Evolutionary conservation across 164 flowering plant species (phyloP).

Genomic region (Magnolia officinalis): DNA sequence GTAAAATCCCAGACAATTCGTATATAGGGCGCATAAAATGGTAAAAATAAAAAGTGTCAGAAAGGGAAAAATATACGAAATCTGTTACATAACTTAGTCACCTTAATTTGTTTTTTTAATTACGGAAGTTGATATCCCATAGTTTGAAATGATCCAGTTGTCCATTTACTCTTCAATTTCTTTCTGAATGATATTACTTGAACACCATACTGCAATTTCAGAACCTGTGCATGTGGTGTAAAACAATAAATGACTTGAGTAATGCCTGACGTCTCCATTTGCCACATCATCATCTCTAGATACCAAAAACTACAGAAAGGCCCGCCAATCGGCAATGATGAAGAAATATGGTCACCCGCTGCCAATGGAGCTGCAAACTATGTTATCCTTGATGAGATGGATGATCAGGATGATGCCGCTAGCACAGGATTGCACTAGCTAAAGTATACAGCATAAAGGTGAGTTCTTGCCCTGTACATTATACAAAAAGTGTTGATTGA

Average conservation of each 20-base stretch:
- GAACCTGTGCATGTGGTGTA: background rate
- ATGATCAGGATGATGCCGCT: slow-evolving; percentile 51
- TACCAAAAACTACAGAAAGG: slow-evolving; percentile 65
- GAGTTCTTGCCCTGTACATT: background rate
- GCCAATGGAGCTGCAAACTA: slow-evolving; percentile 52
- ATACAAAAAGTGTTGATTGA: background rate
- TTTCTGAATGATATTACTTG: too few relatives aligned
- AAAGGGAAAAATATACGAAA: too few relatives aligned
- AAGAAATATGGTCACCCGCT: slow-evolving; percentile 17
- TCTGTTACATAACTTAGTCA: too few relatives aligned
- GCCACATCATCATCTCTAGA: slow-evolving; percentile 29
- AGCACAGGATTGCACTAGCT: background rate
- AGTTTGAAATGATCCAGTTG: too few relatives aligned
- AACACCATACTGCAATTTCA: background rate
- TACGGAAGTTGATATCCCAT: too few relatives aligned
- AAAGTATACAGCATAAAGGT: background rate
- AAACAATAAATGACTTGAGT: background rate
- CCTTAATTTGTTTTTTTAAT: too few relatives aligned
- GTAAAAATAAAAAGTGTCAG: too few relatives aligned
- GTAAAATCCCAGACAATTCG: too few relatives aligned
- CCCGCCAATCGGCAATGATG: slow-evolving; percentile 28
- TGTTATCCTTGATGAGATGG: slow-evolving; percentile 84
- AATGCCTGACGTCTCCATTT: slow-evolving; percentile 3
- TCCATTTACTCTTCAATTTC: too few relatives aligned
- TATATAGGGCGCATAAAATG: too few relatives aligned